These are phyloP conservation scores for Pseudopithomyces chartarum DNA, from an alignment of 2,329 filamentous ascomycete genomes.

Conservation along the genomic window DNA sequence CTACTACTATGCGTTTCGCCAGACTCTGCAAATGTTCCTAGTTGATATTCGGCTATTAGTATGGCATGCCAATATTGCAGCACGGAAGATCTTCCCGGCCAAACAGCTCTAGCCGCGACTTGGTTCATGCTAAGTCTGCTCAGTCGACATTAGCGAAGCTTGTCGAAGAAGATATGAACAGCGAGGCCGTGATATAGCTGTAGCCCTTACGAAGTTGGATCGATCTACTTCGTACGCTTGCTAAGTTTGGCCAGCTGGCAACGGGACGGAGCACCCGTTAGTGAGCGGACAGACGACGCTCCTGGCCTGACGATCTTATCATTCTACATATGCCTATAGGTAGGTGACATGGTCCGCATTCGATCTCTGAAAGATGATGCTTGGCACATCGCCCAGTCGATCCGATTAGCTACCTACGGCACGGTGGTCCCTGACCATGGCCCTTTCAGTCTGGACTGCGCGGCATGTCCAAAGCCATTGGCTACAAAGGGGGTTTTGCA, in stretches of 20 bases:
- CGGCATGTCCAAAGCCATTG: constrained; percentile 5
- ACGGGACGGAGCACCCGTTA: neutral
- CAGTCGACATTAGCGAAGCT: neutral
- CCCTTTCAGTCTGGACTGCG: constrained; percentile 15
- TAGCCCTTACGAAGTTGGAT: neutral
- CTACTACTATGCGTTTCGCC: constrained; percentile 21
- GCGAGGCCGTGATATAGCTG: neutral
- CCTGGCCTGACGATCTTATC: neutral
- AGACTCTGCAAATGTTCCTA: constrained; percentile 7
- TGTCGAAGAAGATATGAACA: neutral
- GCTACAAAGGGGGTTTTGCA: constrained; percentile 11
- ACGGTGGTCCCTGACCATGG: constrained; percentile 6
- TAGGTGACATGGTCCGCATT: neutral
- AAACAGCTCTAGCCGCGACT: constrained; percentile 9
- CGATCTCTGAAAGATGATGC: neutral
- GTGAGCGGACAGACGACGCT: neutral
- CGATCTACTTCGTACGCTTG: neutral
- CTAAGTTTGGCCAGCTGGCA: neutral
- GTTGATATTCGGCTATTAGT: neutral
- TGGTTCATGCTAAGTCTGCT: neutral
- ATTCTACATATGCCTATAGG: neutral
- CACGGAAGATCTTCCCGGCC: neutral
- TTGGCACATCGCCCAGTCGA: constrained; percentile 17
- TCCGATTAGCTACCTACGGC: constrained; percentile 17
- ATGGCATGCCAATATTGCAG: neutral